Evolutionary conservation across 2,329 filamentous ascomycete species (phyloP), one percentile per base, ranked within the genome.

Genomic region (Fusarium agapanthi): DNA sequence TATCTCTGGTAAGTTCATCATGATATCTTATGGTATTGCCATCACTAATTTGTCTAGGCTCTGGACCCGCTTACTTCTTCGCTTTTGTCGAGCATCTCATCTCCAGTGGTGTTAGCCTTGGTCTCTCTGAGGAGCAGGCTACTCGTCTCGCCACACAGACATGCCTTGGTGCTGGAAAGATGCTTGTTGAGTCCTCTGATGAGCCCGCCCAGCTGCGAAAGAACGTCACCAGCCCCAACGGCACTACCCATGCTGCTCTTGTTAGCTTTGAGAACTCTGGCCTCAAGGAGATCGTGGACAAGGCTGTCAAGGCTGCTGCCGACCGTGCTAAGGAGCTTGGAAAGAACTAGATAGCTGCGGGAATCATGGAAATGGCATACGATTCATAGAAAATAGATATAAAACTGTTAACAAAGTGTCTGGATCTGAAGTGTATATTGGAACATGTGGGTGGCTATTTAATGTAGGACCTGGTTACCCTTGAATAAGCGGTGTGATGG

Each of bases 201-300:
- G 80, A 82, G 38, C 84, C 86, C 0, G 75, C 81, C 1, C 84
- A 87, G 78, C 80, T 87, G 55, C 82, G 86, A 60, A 85, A 80
- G 73, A 87, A 87, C 75, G 86, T 87, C 56, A 87, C 86, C 11
- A 87, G 86, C 79, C 86, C 86, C 30, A 87, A 86, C 69, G 86
- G 86, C 35, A 87, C 86, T 7, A 87, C 86, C 1, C 80, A 86
- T 45, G 86, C 86, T 18, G 86, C 85, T 1, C 79, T 87, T 22
- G 79, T 85, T 63, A 86, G 83, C 75, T 87, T 87, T 40, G 84
- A 86, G 72, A 79, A 80, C 34, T 81, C 81, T 0, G 83, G 83
- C 0, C 79, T 87, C 48, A 80, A 83, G 74, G 80, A 80, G 0
- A 82, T 83, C 38, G 85, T 87, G 6, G 80, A 83, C 65, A 83